Base-by-base conservation (phyloP, 1,284 basidiomycete species). In the Ustilago xerochloae region DNA sequence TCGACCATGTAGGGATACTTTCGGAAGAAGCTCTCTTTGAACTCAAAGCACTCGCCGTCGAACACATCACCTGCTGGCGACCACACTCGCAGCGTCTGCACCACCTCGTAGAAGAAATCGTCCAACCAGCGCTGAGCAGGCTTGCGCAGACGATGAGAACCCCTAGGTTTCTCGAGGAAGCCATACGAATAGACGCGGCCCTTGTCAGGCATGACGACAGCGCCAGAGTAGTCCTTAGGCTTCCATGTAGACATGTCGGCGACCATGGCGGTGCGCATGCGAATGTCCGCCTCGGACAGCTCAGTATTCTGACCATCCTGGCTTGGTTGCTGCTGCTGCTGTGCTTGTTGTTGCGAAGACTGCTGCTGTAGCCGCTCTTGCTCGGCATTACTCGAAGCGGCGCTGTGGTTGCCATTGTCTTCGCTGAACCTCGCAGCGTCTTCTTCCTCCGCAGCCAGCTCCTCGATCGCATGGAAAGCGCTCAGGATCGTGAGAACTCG, bases 1-100 rank as follows among this genome's bases (percentile, higher is more conserved):
- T 75, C 72, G 20, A 66, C 72, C 58, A 75, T 60, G 53, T 63
- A 70, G 24, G 72, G 72, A 30, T 75, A 75, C 50, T 75, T 75
- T 48, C 67, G 63, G 63, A 70, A 70, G 50, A 75, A 67, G 67
- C 66, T 70, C 38, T 75, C 72, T 20, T 70, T 62, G 49, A 70
- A 70, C 47, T 75, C 72, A 51, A 75, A 75, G 39, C 72, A 65
- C 30, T 75, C 72, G 52, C 63, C 50, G 39, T 75, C 72, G 26
- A 75, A 75, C 3, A 75, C 67, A 33, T 75, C 72, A 30, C 72
- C 72, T 4, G 60, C 60, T 3, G 72, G 67, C 48, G 66, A 70
- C 72, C 72, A 75, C 18, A 75, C 55, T 4, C 67, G 63, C 45
- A 75, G 60, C 30, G 63, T 66, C 22, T 54, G 51, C 5, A 75